Percentiles rank a stretch among this genome's conserved stretches.
phyloP scores from a whole-genome alignment of 306 rosid genomes.

The Citrullus colocynthis region DNA sequence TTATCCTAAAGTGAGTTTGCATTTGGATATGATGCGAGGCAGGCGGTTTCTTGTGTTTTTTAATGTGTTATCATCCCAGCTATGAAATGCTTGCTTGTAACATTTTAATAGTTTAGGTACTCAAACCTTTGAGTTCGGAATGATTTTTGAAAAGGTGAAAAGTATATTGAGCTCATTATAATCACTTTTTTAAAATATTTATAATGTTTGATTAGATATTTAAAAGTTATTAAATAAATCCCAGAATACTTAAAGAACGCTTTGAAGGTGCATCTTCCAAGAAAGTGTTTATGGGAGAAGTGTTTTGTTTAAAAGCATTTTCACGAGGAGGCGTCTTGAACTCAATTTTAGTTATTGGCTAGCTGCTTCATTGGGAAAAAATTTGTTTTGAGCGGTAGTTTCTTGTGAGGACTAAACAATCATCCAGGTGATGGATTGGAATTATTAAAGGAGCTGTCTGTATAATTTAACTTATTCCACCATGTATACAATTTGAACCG shows the following conservation, averaged over 20 bases:
- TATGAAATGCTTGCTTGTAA: neutral
- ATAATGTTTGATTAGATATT: neutral
- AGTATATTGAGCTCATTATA: neutral
- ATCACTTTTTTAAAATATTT: neutral
- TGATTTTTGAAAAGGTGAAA: neutral
- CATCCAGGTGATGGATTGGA: too few species aligned
- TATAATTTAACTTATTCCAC: too few species aligned
- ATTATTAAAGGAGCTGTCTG: too few species aligned
- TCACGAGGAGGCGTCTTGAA: neutral
- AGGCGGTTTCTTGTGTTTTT: neutral
- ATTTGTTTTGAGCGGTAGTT: neutral
- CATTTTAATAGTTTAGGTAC: neutral
- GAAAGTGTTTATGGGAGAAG: neutral
- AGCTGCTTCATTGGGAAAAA: neutral
- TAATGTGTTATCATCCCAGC: neutral
- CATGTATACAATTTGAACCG: too few species aligned
- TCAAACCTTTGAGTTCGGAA: neutral
- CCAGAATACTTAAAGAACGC: neutral
- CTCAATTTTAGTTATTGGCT: neutral
- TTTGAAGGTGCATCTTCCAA: neutral
- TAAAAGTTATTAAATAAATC: neutral
- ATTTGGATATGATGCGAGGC: neutral
- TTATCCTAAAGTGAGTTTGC: neutral
- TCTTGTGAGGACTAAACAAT: neutral
- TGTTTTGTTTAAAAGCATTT: neutral